Conservation (phyloP, 805 yeast genomes). For the Metschnikowia gelsemii region DNA sequence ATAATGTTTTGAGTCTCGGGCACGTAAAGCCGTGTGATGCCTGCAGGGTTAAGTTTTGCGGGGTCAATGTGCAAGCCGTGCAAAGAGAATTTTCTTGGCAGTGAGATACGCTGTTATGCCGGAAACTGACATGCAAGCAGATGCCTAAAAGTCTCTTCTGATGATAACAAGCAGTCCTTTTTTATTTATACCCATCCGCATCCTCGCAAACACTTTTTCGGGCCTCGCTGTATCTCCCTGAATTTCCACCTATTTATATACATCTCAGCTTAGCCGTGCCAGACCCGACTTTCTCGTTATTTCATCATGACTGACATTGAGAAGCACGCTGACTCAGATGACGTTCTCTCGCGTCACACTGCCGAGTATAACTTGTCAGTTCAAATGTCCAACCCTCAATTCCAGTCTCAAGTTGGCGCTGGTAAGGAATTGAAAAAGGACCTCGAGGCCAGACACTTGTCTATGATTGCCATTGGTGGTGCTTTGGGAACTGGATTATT, state of each 20-base stretch:
- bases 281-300: neutral
- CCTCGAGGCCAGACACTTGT: constrained; percentile 52
- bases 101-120: constrained; percentile 9
- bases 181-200: too few species aligned
- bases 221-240: neutral
- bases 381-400: constrained; percentile 43
- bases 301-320: constrained; percentile 18
- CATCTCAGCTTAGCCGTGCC: neutral
- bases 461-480: constrained; percentile 81
- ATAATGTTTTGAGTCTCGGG: too few species aligned
- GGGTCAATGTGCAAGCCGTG: constrained; percentile 13
- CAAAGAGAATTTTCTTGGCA: constrained; percentile 11
- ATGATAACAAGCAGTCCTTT: too few species aligned
- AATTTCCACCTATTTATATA: neutral
- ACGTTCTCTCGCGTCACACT: constrained; percentile 42
- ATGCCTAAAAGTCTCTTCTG: neutral
- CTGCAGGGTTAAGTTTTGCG: constrained; percentile 2
- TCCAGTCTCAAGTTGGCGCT: constrained; percentile 33
- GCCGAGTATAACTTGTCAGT: constrained; percentile 49
- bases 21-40: too few species aligned
- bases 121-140: constrained; percentile 1
- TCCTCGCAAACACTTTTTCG: too few species aligned
- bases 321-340: constrained; percentile 27
- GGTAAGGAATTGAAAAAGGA: constrained; percentile 45
- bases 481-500: constrained; percentile 79